phyloP scores from a whole-genome alignment of 2,329 filamentous ascomycete species.

The Aspergillus sp. region DNA sequence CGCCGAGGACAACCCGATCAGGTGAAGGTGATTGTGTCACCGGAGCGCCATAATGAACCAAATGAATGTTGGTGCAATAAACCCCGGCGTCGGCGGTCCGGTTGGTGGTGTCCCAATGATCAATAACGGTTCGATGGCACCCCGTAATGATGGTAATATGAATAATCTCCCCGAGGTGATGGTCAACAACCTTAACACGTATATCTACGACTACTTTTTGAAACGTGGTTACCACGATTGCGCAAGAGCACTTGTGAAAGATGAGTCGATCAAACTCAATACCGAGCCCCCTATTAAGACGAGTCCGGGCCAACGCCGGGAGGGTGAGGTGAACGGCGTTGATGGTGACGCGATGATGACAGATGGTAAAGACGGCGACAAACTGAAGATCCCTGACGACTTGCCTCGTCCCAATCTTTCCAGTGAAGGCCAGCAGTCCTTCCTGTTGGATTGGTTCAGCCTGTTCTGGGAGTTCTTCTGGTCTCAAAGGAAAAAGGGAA shows the following conservation, averaged over 20 bases:
- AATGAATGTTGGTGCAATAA: slow-evolving; percentile 60
- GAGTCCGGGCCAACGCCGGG: slow-evolving; percentile 66
- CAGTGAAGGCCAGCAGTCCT: slow-evolving; percentile 67
- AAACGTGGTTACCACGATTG: slow-evolving; percentile 81
- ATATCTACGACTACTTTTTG: slow-evolving; percentile 75
- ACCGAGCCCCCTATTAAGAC: slow-evolving; percentile 59
- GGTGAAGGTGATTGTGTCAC: slow-evolving; percentile 38
- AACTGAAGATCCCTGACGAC: slow-evolving; percentile 73
- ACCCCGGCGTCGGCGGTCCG: slow-evolving; percentile 54
- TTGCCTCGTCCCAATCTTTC: slow-evolving; percentile 65
- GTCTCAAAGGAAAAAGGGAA: slow-evolving; percentile 72
- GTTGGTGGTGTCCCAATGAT: slow-evolving; percentile 59
- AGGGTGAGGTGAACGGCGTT: slow-evolving; percentile 70
- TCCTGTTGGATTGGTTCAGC: slow-evolving; percentile 96
- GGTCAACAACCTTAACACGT: slow-evolving; percentile 57
- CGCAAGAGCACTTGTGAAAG: slow-evolving; percentile 70
- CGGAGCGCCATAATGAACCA: slow-evolving; percentile 51
- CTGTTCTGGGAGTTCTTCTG: slow-evolving; percentile 96
- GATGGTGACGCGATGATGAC: slow-evolving; percentile 77
- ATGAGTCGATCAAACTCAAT: slow-evolving; percentile 62
- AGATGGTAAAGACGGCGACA: slow-evolving; percentile 76
- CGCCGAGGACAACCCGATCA: slow-evolving; percentile 25
- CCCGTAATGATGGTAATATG: slow-evolving; percentile 44
- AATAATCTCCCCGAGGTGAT: slow-evolving; percentile 36
- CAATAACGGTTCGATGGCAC: slow-evolving; percentile 50